Conservation (phyloP, 73 alveolate species). For the Effrenium voratum region DNA sequence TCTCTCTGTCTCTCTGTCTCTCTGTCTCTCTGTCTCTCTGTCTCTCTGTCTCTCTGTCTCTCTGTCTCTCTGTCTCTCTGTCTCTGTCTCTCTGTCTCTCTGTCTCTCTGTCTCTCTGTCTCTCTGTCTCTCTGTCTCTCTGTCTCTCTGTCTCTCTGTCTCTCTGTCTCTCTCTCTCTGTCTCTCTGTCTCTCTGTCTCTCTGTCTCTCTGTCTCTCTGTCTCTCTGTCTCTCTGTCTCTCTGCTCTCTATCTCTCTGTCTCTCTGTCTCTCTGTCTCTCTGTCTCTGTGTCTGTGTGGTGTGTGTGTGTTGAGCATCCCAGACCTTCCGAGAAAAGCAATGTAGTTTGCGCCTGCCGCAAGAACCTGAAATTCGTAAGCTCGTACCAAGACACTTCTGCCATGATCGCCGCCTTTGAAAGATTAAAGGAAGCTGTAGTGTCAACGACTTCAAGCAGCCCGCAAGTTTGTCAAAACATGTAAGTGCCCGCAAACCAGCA, state of each 20-base stretch:
- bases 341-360: too few species aligned
- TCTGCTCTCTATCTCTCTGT: slow-evolving; percentile 46
- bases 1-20: background rate
- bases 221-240: slow-evolving; percentile 31
- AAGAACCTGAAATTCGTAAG: too few species aligned
- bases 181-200: slow-evolving; percentile 29
- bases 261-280: slow-evolving; percentile 36
- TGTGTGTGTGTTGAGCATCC: too few species aligned
- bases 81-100: background rate
- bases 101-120: slow-evolving; percentile 7
- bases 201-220: slow-evolving; percentile 25
- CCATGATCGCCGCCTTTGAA: too few species aligned
- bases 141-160: slow-evolving; percentile 17
- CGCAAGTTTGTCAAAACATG: too few species aligned
- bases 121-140: slow-evolving; percentile 10
- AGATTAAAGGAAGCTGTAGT: too few species aligned
- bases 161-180: slow-evolving; percentile 22
- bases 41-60: background rate
- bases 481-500: too few species aligned
- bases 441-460: too few species aligned
- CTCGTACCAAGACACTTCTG: too few species aligned
- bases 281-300: slow-evolving; percentile 35
- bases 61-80: background rate
- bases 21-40: background rate
- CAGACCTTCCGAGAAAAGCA: too few species aligned